A percentile compares a stretch with the other conserved stretches of the same genome.
Evolutionary conservation across 1,284 basidiomycete genomes (phyloP).

Genomic region (Moniliophthora roreri): DNA sequence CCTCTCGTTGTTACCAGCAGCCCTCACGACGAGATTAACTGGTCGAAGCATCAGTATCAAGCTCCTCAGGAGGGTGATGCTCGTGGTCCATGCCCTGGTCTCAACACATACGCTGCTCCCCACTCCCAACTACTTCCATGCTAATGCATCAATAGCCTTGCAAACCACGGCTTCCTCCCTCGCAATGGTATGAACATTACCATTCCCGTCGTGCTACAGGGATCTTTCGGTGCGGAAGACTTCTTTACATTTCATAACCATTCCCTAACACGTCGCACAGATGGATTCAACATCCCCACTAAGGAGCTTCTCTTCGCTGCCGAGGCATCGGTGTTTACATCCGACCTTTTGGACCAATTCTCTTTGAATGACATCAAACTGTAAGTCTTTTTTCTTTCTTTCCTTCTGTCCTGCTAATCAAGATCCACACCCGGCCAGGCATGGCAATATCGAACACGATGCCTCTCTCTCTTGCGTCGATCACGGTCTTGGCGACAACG

Average conservation of each 20-base stretch:
- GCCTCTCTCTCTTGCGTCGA: constrained; percentile 22
- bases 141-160: no score
- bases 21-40: no score
- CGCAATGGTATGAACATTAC: no score
- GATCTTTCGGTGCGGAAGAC: no score
- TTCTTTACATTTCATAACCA: background rate
- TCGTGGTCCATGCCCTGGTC: no score
- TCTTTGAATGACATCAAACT: constrained; percentile 15
- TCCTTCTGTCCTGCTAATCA: background rate
- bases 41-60: no score
- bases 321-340: constrained; percentile 15
- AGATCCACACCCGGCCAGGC: constrained; percentile 5
- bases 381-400: constrained; percentile 6
- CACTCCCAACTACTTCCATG: no score
- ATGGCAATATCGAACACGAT: constrained; percentile 23
- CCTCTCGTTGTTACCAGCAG: no score
- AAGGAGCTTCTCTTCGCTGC: constrained; percentile 12
- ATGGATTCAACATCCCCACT: constrained; percentile 16
- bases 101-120: no score
- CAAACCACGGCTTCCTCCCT: no score
- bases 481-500: constrained; percentile 16
- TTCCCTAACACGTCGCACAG: background rate
- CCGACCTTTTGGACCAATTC: constrained; percentile 8
- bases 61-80: no score
- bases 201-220: no score